Percentiles rank a stretch among this genome's conserved stretches.
Conservation (phyloP, 805 yeast genomes). For the Lachancea kluyveri region DNA sequence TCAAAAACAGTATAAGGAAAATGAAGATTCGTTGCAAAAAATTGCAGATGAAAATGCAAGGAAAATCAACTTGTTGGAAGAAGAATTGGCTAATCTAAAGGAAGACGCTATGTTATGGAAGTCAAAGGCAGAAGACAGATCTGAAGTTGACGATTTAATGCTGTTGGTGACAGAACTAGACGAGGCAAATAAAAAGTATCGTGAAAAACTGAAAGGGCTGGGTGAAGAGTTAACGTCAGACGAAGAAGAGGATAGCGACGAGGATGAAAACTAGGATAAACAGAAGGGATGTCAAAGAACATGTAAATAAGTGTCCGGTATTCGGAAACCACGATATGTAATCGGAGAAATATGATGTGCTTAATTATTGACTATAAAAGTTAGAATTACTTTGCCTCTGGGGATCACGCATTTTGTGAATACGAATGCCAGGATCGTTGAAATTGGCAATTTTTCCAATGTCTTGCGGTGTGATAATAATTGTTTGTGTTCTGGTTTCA, state of each 20-base stretch:
- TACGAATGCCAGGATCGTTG: constrained; percentile 53
- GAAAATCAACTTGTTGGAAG: too few species aligned
- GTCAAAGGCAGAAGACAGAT: constrained; percentile 11
- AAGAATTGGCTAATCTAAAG: constrained; percentile 2
- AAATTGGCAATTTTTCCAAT: constrained; percentile 58
- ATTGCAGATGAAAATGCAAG: too few species aligned
- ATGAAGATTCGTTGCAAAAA: too few species aligned
- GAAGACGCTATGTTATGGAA: constrained; percentile 10
- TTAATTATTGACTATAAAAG: constrained; percentile 6
- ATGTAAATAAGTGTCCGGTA: constrained; percentile 14
- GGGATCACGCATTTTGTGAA: constrained; percentile 53
- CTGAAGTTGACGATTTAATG: constrained; percentile 59
- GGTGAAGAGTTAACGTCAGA: constrained; percentile 66
- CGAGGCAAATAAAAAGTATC: constrained; percentile 55
- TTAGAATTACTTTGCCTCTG: constrained; percentile 27
- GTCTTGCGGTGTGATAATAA: constrained; percentile 92
- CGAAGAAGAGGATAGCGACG: constrained; percentile 63
- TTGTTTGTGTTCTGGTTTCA: constrained; percentile 60
- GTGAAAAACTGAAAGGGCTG: constrained; percentile 40
- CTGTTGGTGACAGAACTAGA: constrained; percentile 72
- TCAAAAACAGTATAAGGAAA: too few species aligned
- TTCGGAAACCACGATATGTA: too few species aligned
- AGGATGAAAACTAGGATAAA: constrained; percentile 43
- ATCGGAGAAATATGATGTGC: not conserved
- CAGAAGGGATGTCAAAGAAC: constrained; percentile 36